These are phyloP conservation scores for Amphichorda felina DNA, from an alignment of 2,329 filamentous ascomycete species.

Conservation along the genomic window DNA sequence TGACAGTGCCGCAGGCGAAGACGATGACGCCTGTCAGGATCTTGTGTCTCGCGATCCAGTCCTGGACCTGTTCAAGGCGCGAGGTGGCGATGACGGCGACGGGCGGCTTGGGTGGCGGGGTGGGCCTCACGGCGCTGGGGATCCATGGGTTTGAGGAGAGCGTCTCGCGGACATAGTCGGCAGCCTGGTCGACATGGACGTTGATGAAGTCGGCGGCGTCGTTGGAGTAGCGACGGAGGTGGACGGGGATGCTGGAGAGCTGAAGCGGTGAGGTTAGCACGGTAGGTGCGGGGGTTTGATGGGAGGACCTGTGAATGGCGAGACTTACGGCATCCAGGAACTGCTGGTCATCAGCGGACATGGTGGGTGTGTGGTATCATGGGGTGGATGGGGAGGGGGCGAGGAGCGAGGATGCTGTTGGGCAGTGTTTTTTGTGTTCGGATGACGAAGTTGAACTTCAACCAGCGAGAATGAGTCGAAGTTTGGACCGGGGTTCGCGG, in stretches of 20 bases:
- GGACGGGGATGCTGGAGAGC: conserved; percentile 43
- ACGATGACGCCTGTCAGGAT: conserved; percentile 61
- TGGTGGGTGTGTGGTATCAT: conserved; percentile 24
- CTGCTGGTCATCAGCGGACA: conserved; percentile 71
- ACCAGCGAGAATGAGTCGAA: no score
- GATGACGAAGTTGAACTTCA: conserved; percentile 3
- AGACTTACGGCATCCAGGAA: conserved; percentile 62
- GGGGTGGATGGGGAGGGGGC: background rate
- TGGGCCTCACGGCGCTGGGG: conserved; percentile 53
- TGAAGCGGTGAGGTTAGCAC: conserved; percentile 13
- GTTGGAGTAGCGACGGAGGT: conserved; percentile 58
- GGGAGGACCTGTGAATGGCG: background rate
- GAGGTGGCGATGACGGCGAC: conserved; percentile 20
- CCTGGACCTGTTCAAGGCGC: conserved; percentile 42
- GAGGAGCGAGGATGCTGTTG: background rate
- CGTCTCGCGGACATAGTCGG: conserved; percentile 56
- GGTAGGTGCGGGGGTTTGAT: conserved; percentile 2
- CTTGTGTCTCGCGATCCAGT: conserved; percentile 64
- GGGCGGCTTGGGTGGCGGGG: conserved; percentile 29
- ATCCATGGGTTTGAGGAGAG: conserved; percentile 61
- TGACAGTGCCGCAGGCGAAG: conserved; percentile 56
- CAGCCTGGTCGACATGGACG: conserved; percentile 65
- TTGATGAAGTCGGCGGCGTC: conserved; percentile 74
- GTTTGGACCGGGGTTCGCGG: no score
- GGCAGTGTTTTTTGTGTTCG: background rate